Percentiles rank a stretch among this genome's conserved stretches.
Evolutionary conservation across 2,329 filamentous ascomycete species (phyloP).

Genomic region (Diaporthe aspalathi): DNA sequence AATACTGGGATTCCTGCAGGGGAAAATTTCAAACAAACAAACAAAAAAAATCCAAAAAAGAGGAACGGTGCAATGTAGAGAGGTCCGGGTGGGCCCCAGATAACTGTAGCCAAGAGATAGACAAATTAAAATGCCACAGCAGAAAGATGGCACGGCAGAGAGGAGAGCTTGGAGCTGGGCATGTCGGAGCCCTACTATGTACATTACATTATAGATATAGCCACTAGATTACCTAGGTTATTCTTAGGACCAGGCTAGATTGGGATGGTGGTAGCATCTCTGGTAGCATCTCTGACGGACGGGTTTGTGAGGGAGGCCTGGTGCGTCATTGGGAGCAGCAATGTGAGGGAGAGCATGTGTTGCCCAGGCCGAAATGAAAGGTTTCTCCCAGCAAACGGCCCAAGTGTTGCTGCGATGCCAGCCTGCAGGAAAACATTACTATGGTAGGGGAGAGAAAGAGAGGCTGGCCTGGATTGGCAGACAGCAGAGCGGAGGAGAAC

Average conservation of each 20-base stretch:
- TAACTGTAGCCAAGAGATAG: background rate
- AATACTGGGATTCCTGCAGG: slow-evolving; percentile 21
- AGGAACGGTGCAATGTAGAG: background rate
- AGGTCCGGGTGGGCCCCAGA: slow-evolving; percentile 4
- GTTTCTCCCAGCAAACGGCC: slow-evolving; percentile 19
- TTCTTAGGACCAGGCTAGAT: background rate
- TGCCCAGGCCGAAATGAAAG: slow-evolving; percentile 21
- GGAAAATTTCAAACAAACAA: slow-evolving; percentile 5
- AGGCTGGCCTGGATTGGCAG: background rate
- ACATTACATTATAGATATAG: background rate
- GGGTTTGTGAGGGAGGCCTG: slow-evolving; percentile 13
- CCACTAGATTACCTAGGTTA: background rate
- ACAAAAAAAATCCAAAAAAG: background rate
- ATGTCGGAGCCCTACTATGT: too few species aligned
- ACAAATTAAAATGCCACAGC: background rate
- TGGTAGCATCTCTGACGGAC: background rate
- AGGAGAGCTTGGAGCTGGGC: background rate
- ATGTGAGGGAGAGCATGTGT: slow-evolving; percentile 6
- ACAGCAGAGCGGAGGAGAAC: background rate
- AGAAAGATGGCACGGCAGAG: background rate
- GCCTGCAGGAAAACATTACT: background rate
- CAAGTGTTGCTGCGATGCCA: slow-evolving; percentile 5
- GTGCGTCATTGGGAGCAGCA: slow-evolving; percentile 14
- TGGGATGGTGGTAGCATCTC: background rate
- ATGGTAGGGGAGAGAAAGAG: background rate